Conservation (phyloP, 148 eudicot species). For the Heliosperma pusillum region DNA sequence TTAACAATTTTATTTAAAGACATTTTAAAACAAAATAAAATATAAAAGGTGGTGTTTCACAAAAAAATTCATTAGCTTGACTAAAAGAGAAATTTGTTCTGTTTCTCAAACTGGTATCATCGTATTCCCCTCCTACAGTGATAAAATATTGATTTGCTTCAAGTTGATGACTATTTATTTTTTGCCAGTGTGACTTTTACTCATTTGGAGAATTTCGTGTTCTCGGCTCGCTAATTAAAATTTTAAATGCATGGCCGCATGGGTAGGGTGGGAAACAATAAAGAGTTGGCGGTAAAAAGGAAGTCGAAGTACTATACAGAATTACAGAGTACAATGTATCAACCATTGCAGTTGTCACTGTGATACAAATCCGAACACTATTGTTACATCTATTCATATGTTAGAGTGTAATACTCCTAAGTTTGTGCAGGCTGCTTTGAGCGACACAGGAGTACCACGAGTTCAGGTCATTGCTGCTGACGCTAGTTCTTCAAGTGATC, state of each 20-base stretch:
- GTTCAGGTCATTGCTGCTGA: constrained; percentile 60
- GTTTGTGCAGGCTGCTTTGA: constrained; percentile 67
- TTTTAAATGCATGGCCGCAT: background rate
- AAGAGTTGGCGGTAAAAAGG: no score
- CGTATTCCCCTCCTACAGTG: no score
- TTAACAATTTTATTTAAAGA: no score
- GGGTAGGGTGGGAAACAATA: background rate
- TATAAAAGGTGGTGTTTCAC: no score
- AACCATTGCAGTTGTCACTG: background rate
- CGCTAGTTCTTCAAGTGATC: constrained; percentile 48
- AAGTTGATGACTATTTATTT: background rate
- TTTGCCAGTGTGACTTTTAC: background rate
- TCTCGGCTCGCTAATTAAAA: background rate
- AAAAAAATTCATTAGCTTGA: no score
- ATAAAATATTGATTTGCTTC: no score
- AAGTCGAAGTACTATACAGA: no score
- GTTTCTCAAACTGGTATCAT: background rate
- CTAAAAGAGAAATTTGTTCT: background rate
- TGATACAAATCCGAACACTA: background rate
- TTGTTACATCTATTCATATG: background rate
- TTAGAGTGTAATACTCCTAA: background rate
- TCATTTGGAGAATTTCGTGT: background rate
- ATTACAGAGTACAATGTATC: no score
- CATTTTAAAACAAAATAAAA: no score
- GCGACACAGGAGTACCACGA: constrained; percentile 81